These are phyloP conservation scores for Neltuma alba DNA, from an alignment of 306 rosid species.

Conservation along the genomic window DNA sequence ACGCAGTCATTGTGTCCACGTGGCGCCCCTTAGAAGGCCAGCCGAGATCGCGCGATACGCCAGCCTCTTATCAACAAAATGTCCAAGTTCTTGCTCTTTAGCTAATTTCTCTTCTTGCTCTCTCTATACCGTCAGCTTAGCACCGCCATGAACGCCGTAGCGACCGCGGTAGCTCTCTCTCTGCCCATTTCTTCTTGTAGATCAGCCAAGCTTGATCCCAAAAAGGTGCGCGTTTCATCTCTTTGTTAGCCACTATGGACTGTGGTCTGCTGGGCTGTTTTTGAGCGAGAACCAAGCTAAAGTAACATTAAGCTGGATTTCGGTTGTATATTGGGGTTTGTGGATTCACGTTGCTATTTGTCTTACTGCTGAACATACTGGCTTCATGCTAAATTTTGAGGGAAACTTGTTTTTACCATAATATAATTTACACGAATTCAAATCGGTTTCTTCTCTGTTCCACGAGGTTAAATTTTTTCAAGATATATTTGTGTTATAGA, in stretches of 20 bases:
- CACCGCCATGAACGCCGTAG: constrained; percentile 61
- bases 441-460: not conserved
- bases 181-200: constrained; percentile 48
- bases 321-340: not conserved
- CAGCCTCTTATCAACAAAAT: constrained; percentile 60
- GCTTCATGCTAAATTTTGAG: not conserved
- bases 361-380: not conserved
- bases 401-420: not conserved
- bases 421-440: not conserved
- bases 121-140: constrained; percentile 43
- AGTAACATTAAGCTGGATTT: not conserved
- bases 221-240: constrained; percentile 43
- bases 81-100: constrained; percentile 13
- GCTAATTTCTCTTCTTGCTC: constrained; percentile 3
- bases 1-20: constrained; percentile 35
- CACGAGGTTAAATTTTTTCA: not conserved
- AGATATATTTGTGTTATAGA: not conserved
- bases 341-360: not conserved
- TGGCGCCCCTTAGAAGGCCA: constrained; percentile 58
- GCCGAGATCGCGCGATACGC: constrained; percentile 59
- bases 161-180: constrained; percentile 67
- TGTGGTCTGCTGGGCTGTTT: not conserved
- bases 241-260: not conserved
- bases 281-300: not conserved
- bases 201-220: constrained; percentile 52